Evolutionary conservation across 2,329 filamentous ascomycete species (phyloP), one percentile per base, ranked within the genome.

Genomic region (Cryoendolithus antarcticus): DNA sequence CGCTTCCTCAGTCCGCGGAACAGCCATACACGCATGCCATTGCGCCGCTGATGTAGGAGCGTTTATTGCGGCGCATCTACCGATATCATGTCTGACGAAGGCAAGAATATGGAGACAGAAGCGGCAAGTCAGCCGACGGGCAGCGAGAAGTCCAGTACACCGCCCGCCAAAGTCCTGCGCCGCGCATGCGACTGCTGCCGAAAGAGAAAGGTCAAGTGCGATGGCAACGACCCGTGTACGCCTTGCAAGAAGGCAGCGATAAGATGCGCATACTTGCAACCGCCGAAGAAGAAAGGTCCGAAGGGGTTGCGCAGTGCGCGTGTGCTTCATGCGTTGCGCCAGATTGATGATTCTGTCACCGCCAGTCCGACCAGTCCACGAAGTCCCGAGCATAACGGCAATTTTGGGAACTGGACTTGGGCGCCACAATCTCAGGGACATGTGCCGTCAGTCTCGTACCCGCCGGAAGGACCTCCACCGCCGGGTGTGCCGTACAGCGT

Each of bases 111-210:
- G 24, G 24, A 27, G 24, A 27, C 24, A 4, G 24, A 27, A 27
- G 24, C 24, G 6, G 6, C 24, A 4, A 27, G 24, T 27, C 24
- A 27, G 24, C 24, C 24, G 3, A 27, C 24, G 6, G 24, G 24
- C 24, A 27, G 24, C 24, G 24, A 27, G 24, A 27, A 27, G 6
- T 27, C 24, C 24, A 27, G 24, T 27, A 27, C 24, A 27, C 24
- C 24, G 24, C 34, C 47, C 7, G 41, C 49, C 12, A 51, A 53
- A 41, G 43, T 48, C 24, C 36, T 53, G 27, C 51, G 55, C 33
- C 46, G 57, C 41, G 57, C 57, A 9, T 60, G 57, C 43, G 57
- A 60, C 40, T 60, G 57, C 41, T 60, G 57, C 37, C 42, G 57
- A 8, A 60, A 59, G 41, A 39, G 57, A 8, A 60, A 60, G 43